phyloP scores from a whole-genome alignment of 148 eudicot species.

The Chenopodium suecicum region DNA sequence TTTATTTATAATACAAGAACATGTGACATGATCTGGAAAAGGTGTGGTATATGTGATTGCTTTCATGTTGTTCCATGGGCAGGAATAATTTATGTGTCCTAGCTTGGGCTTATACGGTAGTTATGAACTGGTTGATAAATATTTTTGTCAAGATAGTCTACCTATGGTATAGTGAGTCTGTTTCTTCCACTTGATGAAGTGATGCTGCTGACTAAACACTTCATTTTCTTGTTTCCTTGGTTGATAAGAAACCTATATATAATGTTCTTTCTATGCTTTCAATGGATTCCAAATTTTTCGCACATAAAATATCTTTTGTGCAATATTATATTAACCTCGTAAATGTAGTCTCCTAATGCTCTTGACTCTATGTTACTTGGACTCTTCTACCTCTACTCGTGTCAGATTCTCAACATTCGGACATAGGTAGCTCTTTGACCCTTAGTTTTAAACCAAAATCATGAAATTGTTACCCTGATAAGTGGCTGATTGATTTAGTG shows the following conservation, averaged over 20 bases:
- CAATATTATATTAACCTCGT: neutral
- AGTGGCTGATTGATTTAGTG: neutral
- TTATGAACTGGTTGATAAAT: neutral
- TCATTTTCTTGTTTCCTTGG: neutral
- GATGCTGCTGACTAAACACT: neutral
- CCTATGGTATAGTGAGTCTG: neutral
- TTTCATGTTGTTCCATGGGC: neutral
- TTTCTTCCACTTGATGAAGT: neutral
- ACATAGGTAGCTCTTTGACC: too few relatives aligned
- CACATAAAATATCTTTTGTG: neutral
- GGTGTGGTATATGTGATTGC: slow-evolving; percentile 5
- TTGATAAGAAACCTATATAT: neutral
- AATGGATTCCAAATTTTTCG: neutral
- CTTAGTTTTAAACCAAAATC: too few relatives aligned
- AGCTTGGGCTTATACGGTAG: neutral
- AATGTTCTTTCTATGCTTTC: neutral
- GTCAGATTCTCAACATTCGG: too few relatives aligned
- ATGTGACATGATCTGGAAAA: slow-evolving; percentile 5
- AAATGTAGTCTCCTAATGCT: neutral
- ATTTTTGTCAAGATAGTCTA: neutral
- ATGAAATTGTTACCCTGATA: neutral
- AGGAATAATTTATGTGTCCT: neutral
- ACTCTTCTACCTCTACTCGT: too few relatives aligned
- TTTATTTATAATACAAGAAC: neutral
- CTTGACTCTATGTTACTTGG: neutral